Evolutionary conservation across 352 stramenopile genomes (phyloP).

Genomic region (Peronospora belbahrii): DNA sequence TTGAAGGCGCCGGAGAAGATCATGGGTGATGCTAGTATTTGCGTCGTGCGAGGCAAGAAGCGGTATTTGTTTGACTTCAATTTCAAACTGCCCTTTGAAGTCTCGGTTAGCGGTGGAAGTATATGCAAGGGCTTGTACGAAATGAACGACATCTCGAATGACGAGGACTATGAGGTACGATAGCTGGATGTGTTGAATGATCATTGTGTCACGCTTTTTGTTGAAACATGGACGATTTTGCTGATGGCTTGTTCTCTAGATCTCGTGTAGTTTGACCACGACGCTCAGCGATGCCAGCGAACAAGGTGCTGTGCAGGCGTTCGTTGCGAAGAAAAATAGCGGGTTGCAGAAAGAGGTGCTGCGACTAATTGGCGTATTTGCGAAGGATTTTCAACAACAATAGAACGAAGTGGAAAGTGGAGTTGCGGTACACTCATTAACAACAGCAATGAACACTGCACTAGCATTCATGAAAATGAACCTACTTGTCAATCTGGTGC

Average conservation of each 20-base stretch:
- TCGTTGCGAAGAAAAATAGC: constrained; percentile 35
- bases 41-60: constrained; percentile 84
- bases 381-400: constrained; percentile 58
- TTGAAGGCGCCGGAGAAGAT: constrained; percentile 66
- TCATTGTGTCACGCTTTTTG: background rate
- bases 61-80: constrained; percentile 85
- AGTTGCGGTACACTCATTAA: constrained; percentile 6
- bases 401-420: constrained; percentile 28
- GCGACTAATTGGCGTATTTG: constrained; percentile 51
- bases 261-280: constrained; percentile 47
- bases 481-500: constrained; percentile 4
- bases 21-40: constrained; percentile 80
- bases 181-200: background rate
- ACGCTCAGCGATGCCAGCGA: constrained; percentile 37
- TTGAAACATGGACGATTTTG: background rate
- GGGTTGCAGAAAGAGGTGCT: constrained; percentile 62
- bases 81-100: constrained; percentile 68
- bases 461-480: constrained; percentile 13
- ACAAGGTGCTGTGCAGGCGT: constrained; percentile 39
- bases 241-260: constrained; percentile 26
- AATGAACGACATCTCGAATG: constrained; percentile 83
- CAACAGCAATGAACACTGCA: constrained; percentile 2
- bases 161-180: constrained; percentile 79
- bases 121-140: constrained; percentile 59
- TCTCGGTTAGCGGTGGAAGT: constrained; percentile 36